Base-by-base conservation (phyloP, 306 rosid genomes). In the Trifolium subterraneum region DNA sequence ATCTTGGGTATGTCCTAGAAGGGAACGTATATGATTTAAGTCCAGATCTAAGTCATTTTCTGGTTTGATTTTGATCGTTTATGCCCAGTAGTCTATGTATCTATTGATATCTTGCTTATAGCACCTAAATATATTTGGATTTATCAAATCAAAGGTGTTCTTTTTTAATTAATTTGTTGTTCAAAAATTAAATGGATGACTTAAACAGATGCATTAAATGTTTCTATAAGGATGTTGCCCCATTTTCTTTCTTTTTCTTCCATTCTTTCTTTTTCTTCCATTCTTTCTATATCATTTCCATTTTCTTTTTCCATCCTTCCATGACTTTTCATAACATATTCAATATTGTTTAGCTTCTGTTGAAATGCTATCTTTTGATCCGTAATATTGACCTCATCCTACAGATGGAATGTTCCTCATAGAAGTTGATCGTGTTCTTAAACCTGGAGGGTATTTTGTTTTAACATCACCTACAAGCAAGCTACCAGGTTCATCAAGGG, bases 371-470 rank as follows among this genome's bases (percentile, higher is more conserved):
- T 50, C 45, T 64, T 64, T 54, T 19, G 60, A 67, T 69, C 48
- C 77, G 69, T 77, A 75, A 72, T 71, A 19, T 63, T 76, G 74
- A 75, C 42, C 71, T 74, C 73, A 68, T 86, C 81, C 66, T 80
- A 22, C 88, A 95, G 99, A 86, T 86, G 97, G 98, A 78, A 78
- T 81, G 79, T 74, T 85, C 59, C 93, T 95, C 48, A 78, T 92
- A 39, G 99, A 95, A 87, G 96, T 88, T 78, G 99, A 95, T 55
- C 96, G 99, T 69, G 84, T 95, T 78, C 98, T 95, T 70, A 95
- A 88, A 81, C 97, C 99, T 70, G 99, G 99, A 77, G 99, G 99
- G 70, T 95, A 92, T 85, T 95, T 95, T 84, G 93, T 92, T 75
- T 81, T 95, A 75, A 95, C 98, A 54, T 88, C 96, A 38, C 93